Conservation (phyloP, 108 stramenopile genomes). For the Aurantiochytrium sp. region DNA sequence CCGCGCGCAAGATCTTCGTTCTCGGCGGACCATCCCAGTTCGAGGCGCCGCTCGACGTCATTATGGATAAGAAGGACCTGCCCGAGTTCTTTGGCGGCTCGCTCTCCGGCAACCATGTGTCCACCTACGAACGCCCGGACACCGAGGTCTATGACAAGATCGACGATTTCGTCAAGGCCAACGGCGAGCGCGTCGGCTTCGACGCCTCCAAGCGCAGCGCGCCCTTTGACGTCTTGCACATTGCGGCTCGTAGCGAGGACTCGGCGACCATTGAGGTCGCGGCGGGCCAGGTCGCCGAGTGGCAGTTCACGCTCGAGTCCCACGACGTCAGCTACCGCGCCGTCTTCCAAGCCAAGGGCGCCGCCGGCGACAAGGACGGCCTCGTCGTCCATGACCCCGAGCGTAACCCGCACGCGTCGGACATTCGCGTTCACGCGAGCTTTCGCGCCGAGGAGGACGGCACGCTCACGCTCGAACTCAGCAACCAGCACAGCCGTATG, state of each 20-base stretch:
- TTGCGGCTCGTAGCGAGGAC: not conserved
- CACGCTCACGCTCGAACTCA: not conserved
- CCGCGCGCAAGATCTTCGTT: not conserved
- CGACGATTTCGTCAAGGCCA: not conserved
- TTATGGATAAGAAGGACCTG: not conserved
- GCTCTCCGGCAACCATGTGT: not conserved
- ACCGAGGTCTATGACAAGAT: not conserved
- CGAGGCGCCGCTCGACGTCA: not conserved
- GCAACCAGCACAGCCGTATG: not conserved
- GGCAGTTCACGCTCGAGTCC: not conserved
- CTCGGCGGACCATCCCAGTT: not conserved
- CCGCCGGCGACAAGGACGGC: not conserved
- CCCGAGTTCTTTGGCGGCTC: constrained; percentile 3
- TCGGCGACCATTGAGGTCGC: not conserved
- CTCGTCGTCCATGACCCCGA: not conserved
- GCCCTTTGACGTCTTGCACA: not conserved
- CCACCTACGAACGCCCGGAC: not conserved
- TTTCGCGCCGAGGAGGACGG: not conserved
- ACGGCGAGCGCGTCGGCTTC: not conserved
- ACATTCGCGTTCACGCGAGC: not conserved
- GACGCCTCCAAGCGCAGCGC: not conserved
- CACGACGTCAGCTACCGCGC: constrained; percentile 13
- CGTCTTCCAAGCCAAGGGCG: not conserved
- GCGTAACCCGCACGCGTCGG: not conserved
- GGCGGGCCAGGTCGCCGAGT: not conserved